Conservation (phyloP, 352 stramenopile genomes). For the Plasmopara viticola region DNA sequence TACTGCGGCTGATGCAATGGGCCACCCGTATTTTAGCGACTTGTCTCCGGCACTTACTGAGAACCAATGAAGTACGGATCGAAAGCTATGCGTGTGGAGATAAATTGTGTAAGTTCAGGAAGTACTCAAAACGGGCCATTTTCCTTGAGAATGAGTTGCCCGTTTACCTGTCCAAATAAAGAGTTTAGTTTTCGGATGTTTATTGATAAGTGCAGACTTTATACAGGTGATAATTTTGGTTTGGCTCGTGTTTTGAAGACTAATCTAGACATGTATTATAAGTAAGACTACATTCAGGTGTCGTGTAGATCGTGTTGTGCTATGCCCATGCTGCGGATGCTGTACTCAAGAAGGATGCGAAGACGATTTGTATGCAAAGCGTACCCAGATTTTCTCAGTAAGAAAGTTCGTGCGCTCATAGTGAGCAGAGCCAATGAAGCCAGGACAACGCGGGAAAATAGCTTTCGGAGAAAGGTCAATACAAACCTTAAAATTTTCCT, state of each 20-base stretch:
- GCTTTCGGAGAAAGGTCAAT: constrained; percentile 17
- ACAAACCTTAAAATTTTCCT: constrained; percentile 13
- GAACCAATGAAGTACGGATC: constrained; percentile 26
- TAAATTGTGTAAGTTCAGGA: neutral
- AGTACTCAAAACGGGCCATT: neutral
- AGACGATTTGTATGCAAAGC: constrained; percentile 22
- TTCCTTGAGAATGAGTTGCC: neutral
- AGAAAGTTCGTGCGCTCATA: constrained; percentile 20
- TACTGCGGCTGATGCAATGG: constrained; percentile 92
- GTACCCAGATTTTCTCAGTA: constrained; percentile 25
- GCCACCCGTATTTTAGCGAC: constrained; percentile 97
- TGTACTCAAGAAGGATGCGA: constrained; percentile 1
- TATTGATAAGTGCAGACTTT: neutral
- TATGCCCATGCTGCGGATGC: constrained; percentile 4
- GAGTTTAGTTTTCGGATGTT: neutral
- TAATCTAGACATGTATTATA: neutral
- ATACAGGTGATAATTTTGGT: constrained; percentile 14
- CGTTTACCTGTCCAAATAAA: neutral
- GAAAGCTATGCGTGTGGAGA: neutral
- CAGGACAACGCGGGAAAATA: constrained; percentile 25
- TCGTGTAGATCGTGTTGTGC: constrained; percentile 12
- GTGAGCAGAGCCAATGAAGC: constrained; percentile 10
- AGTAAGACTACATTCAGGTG: neutral
- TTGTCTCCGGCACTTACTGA: constrained; percentile 70
- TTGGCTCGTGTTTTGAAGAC: neutral